Conservation (phyloP, 2,329 filamentous ascomycete genomes). For the Nemania sp. region DNA sequence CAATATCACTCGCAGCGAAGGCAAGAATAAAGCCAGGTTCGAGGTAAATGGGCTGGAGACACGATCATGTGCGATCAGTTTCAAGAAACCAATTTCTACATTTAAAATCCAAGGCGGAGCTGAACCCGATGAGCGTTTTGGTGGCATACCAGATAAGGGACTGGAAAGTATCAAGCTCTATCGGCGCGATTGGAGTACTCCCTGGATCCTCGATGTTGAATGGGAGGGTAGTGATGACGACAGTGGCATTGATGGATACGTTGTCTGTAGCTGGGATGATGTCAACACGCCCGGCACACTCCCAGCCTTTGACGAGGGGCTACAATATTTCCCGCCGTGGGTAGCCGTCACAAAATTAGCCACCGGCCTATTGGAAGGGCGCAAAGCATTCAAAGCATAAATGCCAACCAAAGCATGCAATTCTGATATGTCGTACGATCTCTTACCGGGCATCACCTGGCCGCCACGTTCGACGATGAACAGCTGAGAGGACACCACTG, state of each 20-base stretch:
- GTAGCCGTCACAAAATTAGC: conserved; percentile 72
- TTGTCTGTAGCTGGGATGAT: conserved; percentile 87
- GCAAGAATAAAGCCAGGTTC: conserved; percentile 59
- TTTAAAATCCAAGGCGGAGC: conserved; percentile 66
- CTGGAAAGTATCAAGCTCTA: conserved; percentile 75
- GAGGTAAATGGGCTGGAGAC: conserved; percentile 73
- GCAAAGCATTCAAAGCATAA: conserved; percentile 61
- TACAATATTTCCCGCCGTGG: conserved; percentile 79
- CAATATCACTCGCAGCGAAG: conserved; percentile 53
- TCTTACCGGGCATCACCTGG: too few relatives aligned
- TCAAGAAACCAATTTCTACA: conserved; percentile 67
- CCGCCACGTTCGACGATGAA: too few relatives aligned
- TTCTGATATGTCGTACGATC: background rate
- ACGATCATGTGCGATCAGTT: conserved; percentile 74
- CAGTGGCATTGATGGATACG: conserved; percentile 59
- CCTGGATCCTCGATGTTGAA: conserved; percentile 75
- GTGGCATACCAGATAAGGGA: conserved; percentile 63
- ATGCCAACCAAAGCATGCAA: background rate
- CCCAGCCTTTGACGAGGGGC: conserved; percentile 80
- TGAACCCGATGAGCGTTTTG: conserved; percentile 65
- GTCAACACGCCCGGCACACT: conserved; percentile 72
- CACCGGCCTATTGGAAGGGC: conserved; percentile 81
- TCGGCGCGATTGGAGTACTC: conserved; percentile 76
- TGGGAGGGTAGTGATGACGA: conserved; percentile 54
- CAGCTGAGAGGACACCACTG: too few relatives aligned